Base-by-base conservation (phyloP, 202 grass and related monocot species). In the Setaria viridis region DNA sequence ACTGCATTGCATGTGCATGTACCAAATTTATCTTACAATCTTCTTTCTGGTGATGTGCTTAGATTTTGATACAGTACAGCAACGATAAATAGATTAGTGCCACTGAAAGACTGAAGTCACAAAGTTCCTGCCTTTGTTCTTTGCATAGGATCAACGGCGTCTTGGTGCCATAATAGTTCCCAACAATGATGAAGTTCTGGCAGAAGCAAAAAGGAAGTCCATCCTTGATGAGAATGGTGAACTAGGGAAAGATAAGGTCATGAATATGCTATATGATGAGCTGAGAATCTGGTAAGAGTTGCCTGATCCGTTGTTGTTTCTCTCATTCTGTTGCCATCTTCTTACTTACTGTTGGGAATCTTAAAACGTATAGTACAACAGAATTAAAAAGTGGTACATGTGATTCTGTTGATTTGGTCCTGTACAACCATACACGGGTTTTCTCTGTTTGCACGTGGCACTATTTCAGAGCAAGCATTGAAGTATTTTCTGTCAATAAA, bases 111-210 rank as follows among this genome's bases (percentile, higher is more conserved):
- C 4, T 79, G 7, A 9, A 67, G 9, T 60, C 20, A 83, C 12
- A 3, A 65, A 84, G 30, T 47, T 78, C 6, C 20, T 70, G 15
- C 70, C 9, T 62, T 62, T 80, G 25, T 77, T 90, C 49, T 29
- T 34, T 93, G 39, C 74, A 41, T 88, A 99, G 96, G 96, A 99
- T 74, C 90, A 84, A 81, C 90, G 96, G 4, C 86, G 93, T 57
- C 84, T 94, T 48, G 93, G 96, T 78, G 93, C 96, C 80, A 85
- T 99, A 46, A 81, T 99, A 82, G 88, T 99, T 76, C 96, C 96
- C 49, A 96, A 93, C 72, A 93, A 90, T 25, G 91, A 99, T 59
- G 93, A 99, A 88, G 68, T 92, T 81, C 39, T 80, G 53, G 88
- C 90, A 80, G 39, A 78, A 63, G 90, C 88, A 62, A 81, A 84